phyloP scores from a whole-genome alignment of 2,329 filamentous ascomycete genomes.

The Pyricularia sp. region DNA sequence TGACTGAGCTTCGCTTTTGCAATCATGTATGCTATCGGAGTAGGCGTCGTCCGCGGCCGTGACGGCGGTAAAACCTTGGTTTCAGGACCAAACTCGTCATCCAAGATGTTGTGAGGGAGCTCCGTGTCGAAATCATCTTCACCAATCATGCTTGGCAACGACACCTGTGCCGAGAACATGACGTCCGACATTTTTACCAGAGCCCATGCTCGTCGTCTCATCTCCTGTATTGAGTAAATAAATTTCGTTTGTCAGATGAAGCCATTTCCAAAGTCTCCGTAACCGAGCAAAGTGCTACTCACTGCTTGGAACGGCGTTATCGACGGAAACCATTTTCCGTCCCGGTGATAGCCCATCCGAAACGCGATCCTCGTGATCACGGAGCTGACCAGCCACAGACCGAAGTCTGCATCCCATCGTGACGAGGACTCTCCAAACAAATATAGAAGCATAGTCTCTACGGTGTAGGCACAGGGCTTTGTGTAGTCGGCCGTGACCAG shows the following conservation, averaged over 20 bases:
- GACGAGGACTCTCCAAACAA: slow-evolving; percentile 67
- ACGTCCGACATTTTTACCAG: slow-evolving; percentile 65
- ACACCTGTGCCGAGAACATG: slow-evolving; percentile 67
- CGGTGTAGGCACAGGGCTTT: slow-evolving; percentile 61
- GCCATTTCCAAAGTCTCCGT: not conserved
- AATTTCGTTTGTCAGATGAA: not conserved
- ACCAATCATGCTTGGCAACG: slow-evolving; percentile 60
- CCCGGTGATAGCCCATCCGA: slow-evolving; percentile 70
- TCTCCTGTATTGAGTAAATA: slow-evolving; percentile 42
- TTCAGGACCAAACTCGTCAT: slow-evolving; percentile 67
- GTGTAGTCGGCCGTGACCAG: slow-evolving; percentile 70
- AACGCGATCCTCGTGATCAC: slow-evolving; percentile 48
- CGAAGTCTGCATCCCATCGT: slow-evolving; percentile 63
- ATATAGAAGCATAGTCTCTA: slow-evolving; percentile 72
- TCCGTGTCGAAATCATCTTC: slow-evolving; percentile 67
- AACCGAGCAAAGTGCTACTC: slow-evolving; percentile 18
- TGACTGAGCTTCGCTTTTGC: slow-evolving; percentile 59
- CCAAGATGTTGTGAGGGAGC: slow-evolving; percentile 68
- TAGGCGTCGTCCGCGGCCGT: slow-evolving; percentile 59
- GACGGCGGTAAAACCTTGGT: slow-evolving; percentile 59
- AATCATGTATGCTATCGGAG: slow-evolving; percentile 72
- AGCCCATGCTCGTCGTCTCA: slow-evolving; percentile 59
- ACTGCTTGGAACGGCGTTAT: slow-evolving; percentile 65
- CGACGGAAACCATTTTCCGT: slow-evolving; percentile 63
- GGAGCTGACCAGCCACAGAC: slow-evolving; percentile 50